Evolutionary conservation across 345 rosid genomes (phyloP).

Genomic region (Populus davidiana): DNA sequence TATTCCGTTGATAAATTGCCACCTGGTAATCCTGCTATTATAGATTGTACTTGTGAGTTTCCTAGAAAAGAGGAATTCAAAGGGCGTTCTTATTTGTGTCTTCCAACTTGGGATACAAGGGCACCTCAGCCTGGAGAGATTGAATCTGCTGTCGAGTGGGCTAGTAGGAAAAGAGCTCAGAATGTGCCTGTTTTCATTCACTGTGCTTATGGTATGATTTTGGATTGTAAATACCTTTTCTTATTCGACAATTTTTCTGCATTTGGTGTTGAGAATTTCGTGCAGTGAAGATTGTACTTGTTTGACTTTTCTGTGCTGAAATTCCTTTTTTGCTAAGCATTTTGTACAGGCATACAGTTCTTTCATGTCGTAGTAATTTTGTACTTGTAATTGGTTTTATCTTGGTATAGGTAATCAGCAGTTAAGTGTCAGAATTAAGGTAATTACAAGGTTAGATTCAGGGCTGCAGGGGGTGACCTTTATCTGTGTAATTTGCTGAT

Average conservation of each 20-base stretch:
- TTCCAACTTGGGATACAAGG: constrained; percentile 80
- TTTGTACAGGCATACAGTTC: background rate
- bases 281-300: background rate
- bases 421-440: background rate
- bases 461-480: background rate
- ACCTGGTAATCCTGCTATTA: constrained; percentile 63
- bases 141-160: constrained; percentile 77
- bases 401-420: background rate
- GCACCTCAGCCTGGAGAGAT: constrained; percentile 63
- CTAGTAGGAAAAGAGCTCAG: constrained; percentile 56
- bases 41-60: constrained; percentile 72
- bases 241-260: background rate
- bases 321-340: background rate
- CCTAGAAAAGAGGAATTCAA: constrained; percentile 46
- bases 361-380: background rate
- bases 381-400: background rate
- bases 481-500: background rate
- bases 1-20: constrained; percentile 41
- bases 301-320: background rate
- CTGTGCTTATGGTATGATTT: constrained; percentile 64
- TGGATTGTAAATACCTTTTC: background rate
- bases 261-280: background rate
- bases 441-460: background rate
- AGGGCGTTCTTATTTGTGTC: constrained; percentile 48
- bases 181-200: constrained; percentile 55